phyloP scores from a whole-genome alignment of 306 rosid species.

The Cajanus cajan region DNA sequence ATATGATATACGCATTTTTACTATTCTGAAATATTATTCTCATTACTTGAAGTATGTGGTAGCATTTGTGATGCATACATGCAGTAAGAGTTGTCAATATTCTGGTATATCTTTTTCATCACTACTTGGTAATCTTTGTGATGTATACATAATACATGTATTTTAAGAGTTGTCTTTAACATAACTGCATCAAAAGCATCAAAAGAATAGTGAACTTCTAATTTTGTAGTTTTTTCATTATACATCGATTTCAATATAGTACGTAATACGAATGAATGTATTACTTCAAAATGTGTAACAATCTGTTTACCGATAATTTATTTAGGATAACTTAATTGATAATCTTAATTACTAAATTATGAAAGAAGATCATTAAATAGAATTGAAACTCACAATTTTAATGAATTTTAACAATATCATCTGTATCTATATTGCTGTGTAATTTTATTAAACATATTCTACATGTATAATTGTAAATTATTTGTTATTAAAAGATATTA shows the following conservation, averaged over 20 bases:
- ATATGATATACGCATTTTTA: background rate
- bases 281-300: constrained; percentile 2
- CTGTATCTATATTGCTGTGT: no score
- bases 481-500: no score
- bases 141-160: no score
- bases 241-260: background rate
- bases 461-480: no score
- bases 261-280: background rate
- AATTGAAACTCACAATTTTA: no score
- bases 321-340: no score
- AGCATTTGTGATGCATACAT: constrained; percentile 15
- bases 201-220: background rate
- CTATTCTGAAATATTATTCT: constrained; percentile 7
- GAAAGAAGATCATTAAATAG: no score
- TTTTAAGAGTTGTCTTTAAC: background rate
- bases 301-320: background rate
- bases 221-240: background rate
- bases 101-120: no score
- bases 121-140: no score
- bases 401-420: no score
- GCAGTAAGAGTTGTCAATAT: constrained; percentile 4
- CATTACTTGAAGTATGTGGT: constrained; percentile 1
- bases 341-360: no score
- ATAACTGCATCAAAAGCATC: background rate
- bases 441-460: no score